A percentile compares a stretch with the other conserved stretches of the same genome.
phyloP scores from a whole-genome alignment of 2,329 filamentous ascomycete genomes.

The Graphium sp. region DNA sequence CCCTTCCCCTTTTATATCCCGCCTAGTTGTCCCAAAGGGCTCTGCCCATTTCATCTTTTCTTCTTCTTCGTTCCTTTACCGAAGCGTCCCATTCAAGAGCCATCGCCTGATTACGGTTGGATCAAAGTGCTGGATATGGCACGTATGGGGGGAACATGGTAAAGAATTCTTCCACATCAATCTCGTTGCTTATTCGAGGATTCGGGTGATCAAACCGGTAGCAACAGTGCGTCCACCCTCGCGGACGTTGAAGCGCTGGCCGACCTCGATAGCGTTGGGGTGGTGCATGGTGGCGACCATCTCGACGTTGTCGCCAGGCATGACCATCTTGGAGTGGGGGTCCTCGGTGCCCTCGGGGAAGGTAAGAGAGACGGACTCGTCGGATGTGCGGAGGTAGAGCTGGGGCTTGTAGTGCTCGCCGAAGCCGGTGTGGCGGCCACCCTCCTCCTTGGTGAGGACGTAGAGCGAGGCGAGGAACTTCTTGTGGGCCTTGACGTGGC shows the following conservation, averaged over 20 bases:
- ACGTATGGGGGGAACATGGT: no score
- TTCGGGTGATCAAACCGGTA: constrained; percentile 66
- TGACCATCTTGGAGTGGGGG: constrained; percentile 60
- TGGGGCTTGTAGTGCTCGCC: constrained; percentile 92
- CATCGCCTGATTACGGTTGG: no score
- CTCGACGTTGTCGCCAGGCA: constrained; percentile 98
- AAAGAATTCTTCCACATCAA: constrained; percentile 3
- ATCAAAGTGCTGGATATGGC: not conserved
- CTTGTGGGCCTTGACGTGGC: constrained; percentile 68
- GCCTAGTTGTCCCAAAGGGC: no score
- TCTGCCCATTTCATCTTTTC: no score
- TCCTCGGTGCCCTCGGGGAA: constrained; percentile 79
- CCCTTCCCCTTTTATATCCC: no score
- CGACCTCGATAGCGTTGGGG: constrained; percentile 75
- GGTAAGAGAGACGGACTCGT: constrained; percentile 59
- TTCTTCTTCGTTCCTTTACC: no score
- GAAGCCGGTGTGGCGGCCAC: constrained; percentile 93
- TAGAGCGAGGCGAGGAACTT: constrained; percentile 95
- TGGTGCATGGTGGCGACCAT: constrained; percentile 79
- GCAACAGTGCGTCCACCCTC: constrained; percentile 87
- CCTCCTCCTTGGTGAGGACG: constrained; percentile 93
- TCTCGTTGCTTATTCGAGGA: constrained; percentile 43
- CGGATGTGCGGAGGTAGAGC: constrained; percentile 87
- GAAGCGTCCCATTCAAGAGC: no score
- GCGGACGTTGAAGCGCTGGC: constrained; percentile 95